Evolutionary conservation across 2,329 filamentous ascomycete genomes (phyloP).

Genomic region (Neocatenulostroma microsporum): DNA sequence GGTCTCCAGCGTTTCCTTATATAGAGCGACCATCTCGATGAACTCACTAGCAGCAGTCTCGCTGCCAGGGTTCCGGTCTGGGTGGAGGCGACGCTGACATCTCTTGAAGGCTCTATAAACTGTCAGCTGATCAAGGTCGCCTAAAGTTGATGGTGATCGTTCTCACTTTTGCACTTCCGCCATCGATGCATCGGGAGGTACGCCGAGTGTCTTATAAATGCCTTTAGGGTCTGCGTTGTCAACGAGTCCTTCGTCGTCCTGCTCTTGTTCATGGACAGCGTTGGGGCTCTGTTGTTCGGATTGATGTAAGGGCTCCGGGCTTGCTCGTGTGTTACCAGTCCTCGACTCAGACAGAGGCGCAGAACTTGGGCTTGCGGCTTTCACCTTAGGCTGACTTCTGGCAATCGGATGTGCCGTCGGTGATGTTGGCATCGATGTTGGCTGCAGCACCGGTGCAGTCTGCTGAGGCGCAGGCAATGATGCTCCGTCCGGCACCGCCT

Average conservation of each 20-base stretch:
- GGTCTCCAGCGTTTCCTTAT: constrained; percentile 6
- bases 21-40: constrained; percentile 10
- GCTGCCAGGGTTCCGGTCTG: constrained; percentile 11
- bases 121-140: too few relatives aligned
- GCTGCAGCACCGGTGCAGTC: too few relatives aligned
- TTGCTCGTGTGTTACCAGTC: neutral
- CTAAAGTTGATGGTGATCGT: neutral
- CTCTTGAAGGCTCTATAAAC: constrained; percentile 10
- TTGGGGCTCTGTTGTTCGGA: neutral
- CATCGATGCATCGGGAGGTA: neutral
- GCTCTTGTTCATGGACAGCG: neutral
- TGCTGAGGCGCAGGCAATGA: too few relatives aligned
- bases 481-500: too few relatives aligned
- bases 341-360: too few relatives aligned
- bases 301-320: neutral
- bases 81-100: constrained; percentile 7
- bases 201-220: constrained; percentile 3
- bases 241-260: neutral
- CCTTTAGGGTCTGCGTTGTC: constrained; percentile 6
- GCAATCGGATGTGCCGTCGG: too few relatives aligned
- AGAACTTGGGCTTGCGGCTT: too few relatives aligned
- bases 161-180: constrained; percentile 2
- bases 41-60: constrained; percentile 10
- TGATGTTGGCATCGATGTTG: too few relatives aligned
- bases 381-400: too few relatives aligned